Base-by-base conservation (phyloP, 129 eudicot species). In the Artemisia tridentata region DNA sequence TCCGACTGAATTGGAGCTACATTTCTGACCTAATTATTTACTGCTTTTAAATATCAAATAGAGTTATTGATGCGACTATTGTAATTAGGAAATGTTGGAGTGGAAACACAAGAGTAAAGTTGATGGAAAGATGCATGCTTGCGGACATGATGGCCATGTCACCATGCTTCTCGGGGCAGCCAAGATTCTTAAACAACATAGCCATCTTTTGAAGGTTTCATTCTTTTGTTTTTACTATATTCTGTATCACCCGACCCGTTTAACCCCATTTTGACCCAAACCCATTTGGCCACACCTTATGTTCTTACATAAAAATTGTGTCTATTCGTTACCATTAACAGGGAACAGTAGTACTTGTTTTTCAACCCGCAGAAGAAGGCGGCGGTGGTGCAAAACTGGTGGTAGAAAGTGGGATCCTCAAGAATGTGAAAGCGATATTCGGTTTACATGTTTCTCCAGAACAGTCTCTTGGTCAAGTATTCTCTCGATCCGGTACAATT, bases 321-420 rank as follows among this genome's bases (percentile, higher is more conserved):
- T 63, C 43, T 63, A 59, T 50, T 38, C 45, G 45, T 38, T 71
- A 65, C 27, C 5, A 15, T 58, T 71, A 11, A 9, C 67, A 91
- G 97, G 97, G 97, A 64, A 91, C 97, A 3, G 76, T 88, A 2
- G 72, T 88, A 8, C 72, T 88, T 46, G 88, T 88, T 69, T 88
- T 88, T 69, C 95, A 88, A 77, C 95, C 95, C 12, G 95, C 91
- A 0, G 95, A 85, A 68, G 91, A 88, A 60, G 91, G 91, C 7
- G 90, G 90, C 11, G 95, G 83, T 2, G 95, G 95, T 43, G 95
- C 86, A 60, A 88, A 85, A 72, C 61, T 54, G 63, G 75, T 88
- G 83, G 60, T 75, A 52, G 88, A 88, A 31, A 78, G 79, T n/a
- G 91, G 95, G 15, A 72, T 63, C 72, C 72, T 85, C 3, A 75